Evolutionary conservation across 2,329 filamentous ascomycete species (phyloP).

Genomic region (Zymoseptoria ardabiliae): DNA sequence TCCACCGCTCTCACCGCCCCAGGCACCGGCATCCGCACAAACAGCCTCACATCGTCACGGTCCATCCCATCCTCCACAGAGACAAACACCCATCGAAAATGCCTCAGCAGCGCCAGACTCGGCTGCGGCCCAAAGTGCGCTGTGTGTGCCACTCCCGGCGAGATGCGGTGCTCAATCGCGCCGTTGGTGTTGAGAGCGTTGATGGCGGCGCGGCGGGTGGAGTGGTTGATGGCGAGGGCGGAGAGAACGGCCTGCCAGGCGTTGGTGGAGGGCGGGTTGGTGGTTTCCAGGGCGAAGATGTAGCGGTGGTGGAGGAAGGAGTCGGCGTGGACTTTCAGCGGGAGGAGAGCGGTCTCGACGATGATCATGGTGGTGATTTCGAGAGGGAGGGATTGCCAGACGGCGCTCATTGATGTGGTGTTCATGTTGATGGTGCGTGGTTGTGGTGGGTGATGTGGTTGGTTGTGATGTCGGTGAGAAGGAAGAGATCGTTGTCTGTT

Average conservation of each 20-base stretch:
- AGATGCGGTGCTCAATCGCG: background rate
- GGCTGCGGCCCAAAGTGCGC: background rate
- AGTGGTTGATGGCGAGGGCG: background rate
- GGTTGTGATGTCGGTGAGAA: background rate
- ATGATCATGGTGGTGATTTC: background rate
- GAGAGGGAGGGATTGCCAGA: background rate
- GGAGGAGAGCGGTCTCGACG: background rate
- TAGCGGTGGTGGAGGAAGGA: background rate
- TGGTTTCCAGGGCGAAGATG: background rate
- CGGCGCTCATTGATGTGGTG: background rate
- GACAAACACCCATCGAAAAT: background rate
- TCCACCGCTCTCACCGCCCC: background rate
- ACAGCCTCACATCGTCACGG: background rate
- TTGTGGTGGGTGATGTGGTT: background rate
- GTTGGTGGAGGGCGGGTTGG: background rate
- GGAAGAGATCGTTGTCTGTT: too few species aligned
- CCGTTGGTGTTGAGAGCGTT: background rate
- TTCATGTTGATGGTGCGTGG: background rate
- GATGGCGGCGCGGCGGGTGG: background rate
- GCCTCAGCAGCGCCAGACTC: background rate
- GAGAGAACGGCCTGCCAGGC: background rate
- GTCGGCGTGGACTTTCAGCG: background rate
- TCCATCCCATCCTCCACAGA: background rate
- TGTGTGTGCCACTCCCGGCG: background rate
- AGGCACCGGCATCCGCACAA: background rate